Evolutionary conservation across 2,329 filamentous ascomycete genomes (phyloP).

Genomic region (Cladosporium sp.): DNA sequence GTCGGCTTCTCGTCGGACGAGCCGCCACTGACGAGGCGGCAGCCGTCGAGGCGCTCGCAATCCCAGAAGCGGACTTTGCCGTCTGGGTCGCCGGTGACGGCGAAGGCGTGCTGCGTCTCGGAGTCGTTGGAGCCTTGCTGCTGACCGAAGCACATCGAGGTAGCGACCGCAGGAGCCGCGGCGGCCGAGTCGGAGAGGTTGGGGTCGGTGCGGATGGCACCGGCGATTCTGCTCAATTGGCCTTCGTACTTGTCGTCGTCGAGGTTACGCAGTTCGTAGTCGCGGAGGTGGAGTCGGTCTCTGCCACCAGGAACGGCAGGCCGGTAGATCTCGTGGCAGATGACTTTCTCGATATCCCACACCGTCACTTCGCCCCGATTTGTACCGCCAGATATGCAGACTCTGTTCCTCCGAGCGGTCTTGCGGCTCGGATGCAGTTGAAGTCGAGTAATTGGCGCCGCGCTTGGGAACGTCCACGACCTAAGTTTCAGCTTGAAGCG

Average conservation of each 20-base stretch:
- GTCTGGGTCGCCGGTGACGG: conserved; percentile 82
- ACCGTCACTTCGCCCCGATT: conserved; percentile 84
- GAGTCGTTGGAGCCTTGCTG: conserved; percentile 63
- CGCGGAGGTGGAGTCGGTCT: conserved; percentile 41
- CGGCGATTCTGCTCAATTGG: conserved; percentile 80
- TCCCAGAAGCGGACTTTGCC: conserved; percentile 95
- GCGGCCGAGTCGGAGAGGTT: conserved; percentile 15
- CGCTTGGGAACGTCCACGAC: conserved; percentile 80
- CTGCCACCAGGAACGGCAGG: conserved; percentile 53
- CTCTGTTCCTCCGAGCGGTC: conserved; percentile 64
- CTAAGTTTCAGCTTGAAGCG: conserved; percentile 86
- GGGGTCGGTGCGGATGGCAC: conserved; percentile 54
- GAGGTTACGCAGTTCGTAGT: conserved; percentile 78
- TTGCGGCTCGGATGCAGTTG: conserved; percentile 59
- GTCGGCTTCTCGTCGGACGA: conserved; percentile 58
- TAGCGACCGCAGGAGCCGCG: conserved; percentile 54
- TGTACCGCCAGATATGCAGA: conserved; percentile 84
- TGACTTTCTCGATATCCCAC: conserved; percentile 88
- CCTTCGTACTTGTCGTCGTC: conserved; percentile 84
- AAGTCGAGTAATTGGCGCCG: conserved; percentile 72
- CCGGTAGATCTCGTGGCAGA: conserved; percentile 84
- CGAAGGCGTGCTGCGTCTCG: conserved; percentile 70
- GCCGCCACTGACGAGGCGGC: conserved; percentile 72
- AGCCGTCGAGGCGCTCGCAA: conserved; percentile 68
- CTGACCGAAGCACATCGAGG: conserved; percentile 64